These are phyloP conservation scores for Mycena epipterygia DNA, from an alignment of 768 basidiomycete species.

Conservation along the genomic window DNA sequence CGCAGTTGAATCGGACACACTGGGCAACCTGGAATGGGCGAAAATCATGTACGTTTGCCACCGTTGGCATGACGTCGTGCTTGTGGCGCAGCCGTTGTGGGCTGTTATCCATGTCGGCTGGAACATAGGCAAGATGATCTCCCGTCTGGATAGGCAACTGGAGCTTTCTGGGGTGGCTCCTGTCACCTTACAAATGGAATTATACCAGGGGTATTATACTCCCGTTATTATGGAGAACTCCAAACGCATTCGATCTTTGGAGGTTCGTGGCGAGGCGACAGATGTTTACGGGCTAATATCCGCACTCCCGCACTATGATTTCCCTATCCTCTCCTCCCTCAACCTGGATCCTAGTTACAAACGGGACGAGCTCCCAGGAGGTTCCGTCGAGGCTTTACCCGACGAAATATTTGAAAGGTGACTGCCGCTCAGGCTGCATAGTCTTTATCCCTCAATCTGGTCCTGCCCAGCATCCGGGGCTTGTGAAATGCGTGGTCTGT, in stretches of 20 bases:
- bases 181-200: neutral
- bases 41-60: conserved; percentile 17
- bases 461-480: too few species aligned
- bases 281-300: neutral
- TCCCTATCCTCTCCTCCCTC: neutral
- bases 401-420: neutral
- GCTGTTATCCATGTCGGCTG: neutral
- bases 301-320: neutral
- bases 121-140: neutral
- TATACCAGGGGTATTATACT: neutral
- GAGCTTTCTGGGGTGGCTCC: conserved; percentile 12
- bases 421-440: too few species aligned
- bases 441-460: too few species aligned
- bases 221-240: neutral
- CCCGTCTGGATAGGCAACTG: neutral
- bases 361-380: neutral
- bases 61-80: neutral
- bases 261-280: neutral
- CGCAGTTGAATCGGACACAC: conserved; percentile 6
- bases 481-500: too few species aligned
- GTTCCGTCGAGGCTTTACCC: neutral
- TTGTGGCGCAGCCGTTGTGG: neutral
- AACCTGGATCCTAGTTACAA: neutral
- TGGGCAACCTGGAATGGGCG: conserved; percentile 9
- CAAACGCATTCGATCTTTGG: neutral